phyloP scores from a whole-genome alignment of 129 eudicot genomes.

The Chrysanthemum seticuspe region DNA sequence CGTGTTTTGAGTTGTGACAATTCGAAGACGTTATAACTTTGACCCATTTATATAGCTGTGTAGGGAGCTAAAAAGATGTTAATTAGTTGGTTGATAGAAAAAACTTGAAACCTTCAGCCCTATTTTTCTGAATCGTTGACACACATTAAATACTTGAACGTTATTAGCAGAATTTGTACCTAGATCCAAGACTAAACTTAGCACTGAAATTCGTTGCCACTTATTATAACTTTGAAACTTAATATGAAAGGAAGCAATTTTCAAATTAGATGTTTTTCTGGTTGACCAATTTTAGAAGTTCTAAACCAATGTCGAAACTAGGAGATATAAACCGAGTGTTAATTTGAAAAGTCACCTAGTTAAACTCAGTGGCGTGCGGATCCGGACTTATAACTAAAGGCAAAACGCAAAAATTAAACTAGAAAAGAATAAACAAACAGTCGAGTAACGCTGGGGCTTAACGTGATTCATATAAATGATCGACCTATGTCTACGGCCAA shows the following conservation, averaged over 20 bases:
- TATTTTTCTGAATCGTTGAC: constrained; percentile 22
- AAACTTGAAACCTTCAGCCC: constrained; percentile 33
- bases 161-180: no score
- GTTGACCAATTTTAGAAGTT: neutral
- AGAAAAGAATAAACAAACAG: no score
- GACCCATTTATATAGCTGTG: constrained; percentile 27
- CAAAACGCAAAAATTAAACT: no score
- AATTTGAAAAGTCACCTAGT: no score
- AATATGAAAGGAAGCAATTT: neutral
- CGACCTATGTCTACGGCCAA: no score
- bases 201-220: neutral
- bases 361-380: no score
- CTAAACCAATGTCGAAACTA: neutral
- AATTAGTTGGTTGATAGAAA: constrained; percentile 23
- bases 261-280: neutral
- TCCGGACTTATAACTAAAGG: no score
- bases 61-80: constrained; percentile 28
- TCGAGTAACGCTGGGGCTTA: no score
- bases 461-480: no score
- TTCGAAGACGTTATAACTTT: constrained; percentile 2
- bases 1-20: constrained; percentile 18
- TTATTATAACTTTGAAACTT: neutral
- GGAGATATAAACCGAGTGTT: no score
- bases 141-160: neutral
- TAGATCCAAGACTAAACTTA: no score